These are phyloP conservation scores for Epithemia pelagica DNA, from an alignment of 108 stramenopile genomes.

Conservation along the genomic window DNA sequence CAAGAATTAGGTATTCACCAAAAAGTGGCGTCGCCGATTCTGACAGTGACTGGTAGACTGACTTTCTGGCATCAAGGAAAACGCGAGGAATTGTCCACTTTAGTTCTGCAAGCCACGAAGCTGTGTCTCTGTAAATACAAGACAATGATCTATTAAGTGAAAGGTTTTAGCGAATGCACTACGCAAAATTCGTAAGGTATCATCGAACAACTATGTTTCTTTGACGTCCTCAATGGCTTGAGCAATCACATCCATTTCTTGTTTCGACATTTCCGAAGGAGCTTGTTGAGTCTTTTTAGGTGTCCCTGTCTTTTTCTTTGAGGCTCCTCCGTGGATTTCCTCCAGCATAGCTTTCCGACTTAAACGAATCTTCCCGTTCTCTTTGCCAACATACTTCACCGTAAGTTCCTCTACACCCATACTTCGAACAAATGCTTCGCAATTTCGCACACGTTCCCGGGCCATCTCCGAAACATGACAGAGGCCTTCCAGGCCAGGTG, in stretches of 20 bases:
- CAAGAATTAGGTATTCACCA: too few relatives aligned
- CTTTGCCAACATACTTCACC: slow-evolving; percentile 71
- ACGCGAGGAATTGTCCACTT: too few relatives aligned
- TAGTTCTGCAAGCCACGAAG: too few relatives aligned
- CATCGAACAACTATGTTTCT: slow-evolving; percentile 19
- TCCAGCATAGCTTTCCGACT: slow-evolving; percentile 66
- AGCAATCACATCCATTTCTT: slow-evolving; percentile 68
- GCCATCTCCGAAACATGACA: slow-evolving; percentile 83
- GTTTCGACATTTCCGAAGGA: slow-evolving; percentile 44
- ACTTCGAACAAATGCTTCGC: slow-evolving; percentile 64
- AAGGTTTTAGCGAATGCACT: too few relatives aligned
- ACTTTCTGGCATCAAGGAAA: too few relatives aligned
- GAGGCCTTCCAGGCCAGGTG: slow-evolving; percentile 72
- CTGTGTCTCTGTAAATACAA: too few relatives aligned
- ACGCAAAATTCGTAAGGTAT: too few relatives aligned
- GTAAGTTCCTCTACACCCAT: slow-evolving; percentile 66
- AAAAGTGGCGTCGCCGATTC: too few relatives aligned
- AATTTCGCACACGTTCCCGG: slow-evolving; percentile 65
- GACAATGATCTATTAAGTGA: too few relatives aligned
- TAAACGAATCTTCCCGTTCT: slow-evolving; percentile 59
- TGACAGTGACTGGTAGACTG: too few relatives aligned
- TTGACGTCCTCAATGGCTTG: slow-evolving; percentile 58
- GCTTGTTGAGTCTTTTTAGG: slow-evolving; percentile 10
- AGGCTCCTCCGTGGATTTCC: slow-evolving; percentile 11
- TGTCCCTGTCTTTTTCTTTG: slow-evolving; percentile 9